Evolutionary conservation across 495 filamentous ascomycete species (phyloP).

Genomic region (Penicillium lividum): DNA sequence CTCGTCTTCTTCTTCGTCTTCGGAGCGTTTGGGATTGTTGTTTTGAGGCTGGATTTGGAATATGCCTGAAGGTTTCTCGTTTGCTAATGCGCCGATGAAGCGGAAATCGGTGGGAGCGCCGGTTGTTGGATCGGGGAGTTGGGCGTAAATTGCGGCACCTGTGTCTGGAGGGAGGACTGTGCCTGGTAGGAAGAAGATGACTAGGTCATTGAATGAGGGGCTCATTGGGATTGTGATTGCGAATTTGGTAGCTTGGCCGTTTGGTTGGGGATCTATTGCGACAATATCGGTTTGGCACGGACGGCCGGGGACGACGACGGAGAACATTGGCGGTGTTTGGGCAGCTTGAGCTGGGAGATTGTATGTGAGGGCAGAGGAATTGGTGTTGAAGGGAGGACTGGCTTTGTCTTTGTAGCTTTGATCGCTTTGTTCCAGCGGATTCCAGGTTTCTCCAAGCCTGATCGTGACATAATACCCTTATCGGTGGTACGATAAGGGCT

Average conservation of each 20-base stretch:
- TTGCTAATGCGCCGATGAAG: constrained; percentile 84
- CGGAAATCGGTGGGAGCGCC: constrained; percentile 57
- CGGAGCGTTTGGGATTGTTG: constrained; percentile 24
- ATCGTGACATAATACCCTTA: constrained; percentile 36
- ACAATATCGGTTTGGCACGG: constrained; percentile 64
- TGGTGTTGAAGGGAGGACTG: background rate
- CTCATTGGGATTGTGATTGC: constrained; percentile 60
- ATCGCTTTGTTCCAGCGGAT: constrained; percentile 17
- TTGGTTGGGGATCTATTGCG: constrained; percentile 49
- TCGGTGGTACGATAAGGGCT: constrained; percentile 33
- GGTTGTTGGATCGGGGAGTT: constrained; percentile 52
- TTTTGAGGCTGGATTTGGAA: constrained; percentile 60
- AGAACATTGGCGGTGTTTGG: constrained; percentile 47
- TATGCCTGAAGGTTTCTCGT: constrained; percentile 85
- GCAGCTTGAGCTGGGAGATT: background rate
- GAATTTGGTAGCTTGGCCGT: constrained; percentile 62
- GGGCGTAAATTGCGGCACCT: constrained; percentile 86
- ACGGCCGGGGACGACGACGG: constrained; percentile 56
- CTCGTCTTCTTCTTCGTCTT: constrained; percentile 39
- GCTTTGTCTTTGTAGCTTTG: constrained; percentile 10
- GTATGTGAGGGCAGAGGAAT: background rate
- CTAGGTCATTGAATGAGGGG: constrained; percentile 74
- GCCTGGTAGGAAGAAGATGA: constrained; percentile 87
- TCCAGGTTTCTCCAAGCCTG: constrained; percentile 10
- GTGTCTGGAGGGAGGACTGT: constrained; percentile 69